Evolutionary conservation across 352 stramenopile genomes (phyloP).

Genomic region (Paralagenidium karlingii): DNA sequence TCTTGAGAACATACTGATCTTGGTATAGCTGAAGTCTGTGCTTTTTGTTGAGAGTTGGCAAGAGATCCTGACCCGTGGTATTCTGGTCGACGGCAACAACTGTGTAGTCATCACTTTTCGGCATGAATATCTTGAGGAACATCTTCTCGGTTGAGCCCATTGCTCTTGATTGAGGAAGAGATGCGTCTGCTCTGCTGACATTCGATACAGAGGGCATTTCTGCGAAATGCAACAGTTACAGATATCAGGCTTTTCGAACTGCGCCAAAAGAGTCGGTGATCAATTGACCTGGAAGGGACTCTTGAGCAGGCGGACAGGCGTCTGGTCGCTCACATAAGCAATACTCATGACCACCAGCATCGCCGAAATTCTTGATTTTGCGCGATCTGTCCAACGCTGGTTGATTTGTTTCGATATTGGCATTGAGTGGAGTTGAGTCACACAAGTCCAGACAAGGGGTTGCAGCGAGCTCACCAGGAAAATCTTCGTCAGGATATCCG

Average conservation of each 20-base stretch:
- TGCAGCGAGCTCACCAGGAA: conserved; percentile 68
- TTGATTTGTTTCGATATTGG: not conserved
- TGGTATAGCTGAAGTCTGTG: conserved; percentile 76
- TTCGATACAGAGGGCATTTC: too few relatives aligned
- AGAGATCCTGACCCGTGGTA: conserved; percentile 63
- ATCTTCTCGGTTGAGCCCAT: conserved; percentile 60
- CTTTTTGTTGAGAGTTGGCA: conserved; percentile 82
- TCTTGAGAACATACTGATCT: conserved; percentile 83
- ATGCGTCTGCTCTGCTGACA: too few relatives aligned
- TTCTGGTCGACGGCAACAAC: conserved; percentile 73
- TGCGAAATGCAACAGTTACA: not conserved
- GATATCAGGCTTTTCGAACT: too few relatives aligned
- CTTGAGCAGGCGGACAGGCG: conserved; percentile 57
- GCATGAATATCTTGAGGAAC: conserved; percentile 85
- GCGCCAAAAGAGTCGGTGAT: too few relatives aligned
- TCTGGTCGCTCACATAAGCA: conserved; percentile 79
- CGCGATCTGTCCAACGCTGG: conserved; percentile 66
- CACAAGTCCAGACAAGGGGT: too few relatives aligned
- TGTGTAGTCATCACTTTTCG: conserved; percentile 83
- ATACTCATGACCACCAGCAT: conserved; percentile 76
- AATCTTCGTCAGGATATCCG: conserved; percentile 78
- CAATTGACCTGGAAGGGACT: conserved; percentile 22
- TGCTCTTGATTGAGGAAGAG: too few relatives aligned
- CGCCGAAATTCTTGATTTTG: conserved; percentile 88
- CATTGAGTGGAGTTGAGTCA: conserved; percentile 1